Evolutionary conservation across 2,329 filamentous ascomycete genomes (phyloP), one percentile per base, ranked within the genome.

Genomic region (Phyllosticta citribraziliensis): DNA sequence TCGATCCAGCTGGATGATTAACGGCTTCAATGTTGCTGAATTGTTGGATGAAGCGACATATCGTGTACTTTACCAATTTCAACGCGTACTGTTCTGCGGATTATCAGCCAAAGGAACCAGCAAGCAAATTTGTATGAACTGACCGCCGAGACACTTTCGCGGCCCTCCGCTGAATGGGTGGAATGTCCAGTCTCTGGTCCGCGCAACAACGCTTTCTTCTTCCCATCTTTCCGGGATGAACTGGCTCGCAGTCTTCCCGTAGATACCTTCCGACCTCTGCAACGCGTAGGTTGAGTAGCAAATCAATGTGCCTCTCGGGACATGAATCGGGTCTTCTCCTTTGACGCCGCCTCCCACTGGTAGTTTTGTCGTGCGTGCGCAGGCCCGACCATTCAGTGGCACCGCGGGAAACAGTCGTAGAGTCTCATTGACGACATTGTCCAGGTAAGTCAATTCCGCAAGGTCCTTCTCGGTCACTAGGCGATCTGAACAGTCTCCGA

Each of bases 221-320:
- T 2, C 52, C 67, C 66, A 68, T 30, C 67, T 55, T 33, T 66
- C 67, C 14, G 67, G 67, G 53, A 52, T 62, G 19, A 67, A 68
- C 22, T 63, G 62, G n/a, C 62, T 60, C 1, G 65, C 66, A 57
- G 67, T 65, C 20, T 59, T 50, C 8, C 66, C 66, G 63, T 64
- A 68, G 12, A 67, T 33, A 58, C 67, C 65, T 40, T 62, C 56
- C 4, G 65, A 40, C 14, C 65, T 56, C 17, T 67, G 66, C 63
- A 67, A 63, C 17, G 53, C 61, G 54, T 66, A 66, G 17, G 62
- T 40, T 4, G 57, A 47, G 30, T 57, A 66, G 2, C 27, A 53
- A 12, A 68, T 62, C 19, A 60, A 19, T 51, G 58, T 30, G 20
- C 65, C 66, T 47, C 67, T 66, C n/a, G 58, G 52, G 6, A 68